A percentile compares a stretch with the other conserved stretches of the same genome.
phyloP scores from a whole-genome alignment of 768 basidiomycete species.

The Mycena venus region DNA sequence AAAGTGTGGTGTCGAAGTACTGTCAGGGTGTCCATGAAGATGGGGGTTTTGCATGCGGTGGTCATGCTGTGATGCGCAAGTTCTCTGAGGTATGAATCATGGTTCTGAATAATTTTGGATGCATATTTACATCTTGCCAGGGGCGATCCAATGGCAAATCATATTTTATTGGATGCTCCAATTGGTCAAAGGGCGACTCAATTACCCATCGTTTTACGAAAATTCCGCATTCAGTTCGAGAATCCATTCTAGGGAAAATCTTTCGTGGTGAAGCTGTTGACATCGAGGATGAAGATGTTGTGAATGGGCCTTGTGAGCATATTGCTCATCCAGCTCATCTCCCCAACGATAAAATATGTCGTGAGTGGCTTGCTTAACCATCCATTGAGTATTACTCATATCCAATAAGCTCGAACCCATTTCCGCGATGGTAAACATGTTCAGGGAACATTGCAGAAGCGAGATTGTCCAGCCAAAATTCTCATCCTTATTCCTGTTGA shows the following conservation, averaged over 20 bases:
- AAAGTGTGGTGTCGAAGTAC: neutral
- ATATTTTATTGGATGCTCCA: constrained; percentile 4
- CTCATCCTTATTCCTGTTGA: neutral
- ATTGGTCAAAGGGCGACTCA: neutral
- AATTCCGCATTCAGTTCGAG: neutral
- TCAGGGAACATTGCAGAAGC: neutral
- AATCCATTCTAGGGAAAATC: neutral
- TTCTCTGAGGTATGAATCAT: neutral
- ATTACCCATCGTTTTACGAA: neutral
- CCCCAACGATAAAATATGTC: neutral
- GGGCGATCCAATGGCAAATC: neutral
- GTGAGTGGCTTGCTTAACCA: too few species aligned
- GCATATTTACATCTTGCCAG: neutral
- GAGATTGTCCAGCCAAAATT: neutral
- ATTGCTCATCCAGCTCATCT: neutral
- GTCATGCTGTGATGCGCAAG: constrained; percentile 11
- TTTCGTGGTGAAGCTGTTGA: neutral
- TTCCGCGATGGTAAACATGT: neutral
- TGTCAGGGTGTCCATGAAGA: neutral
- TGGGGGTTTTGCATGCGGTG: neutral
- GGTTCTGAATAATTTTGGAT: neutral
- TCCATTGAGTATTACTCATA: neutral
- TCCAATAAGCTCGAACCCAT: constrained; percentile 7
- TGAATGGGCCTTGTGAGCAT: neutral
- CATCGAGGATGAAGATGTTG: neutral